Evolutionary conservation across 176 grass and related monocot species (phyloP).

Genomic region (Alloteropsis semialata): DNA sequence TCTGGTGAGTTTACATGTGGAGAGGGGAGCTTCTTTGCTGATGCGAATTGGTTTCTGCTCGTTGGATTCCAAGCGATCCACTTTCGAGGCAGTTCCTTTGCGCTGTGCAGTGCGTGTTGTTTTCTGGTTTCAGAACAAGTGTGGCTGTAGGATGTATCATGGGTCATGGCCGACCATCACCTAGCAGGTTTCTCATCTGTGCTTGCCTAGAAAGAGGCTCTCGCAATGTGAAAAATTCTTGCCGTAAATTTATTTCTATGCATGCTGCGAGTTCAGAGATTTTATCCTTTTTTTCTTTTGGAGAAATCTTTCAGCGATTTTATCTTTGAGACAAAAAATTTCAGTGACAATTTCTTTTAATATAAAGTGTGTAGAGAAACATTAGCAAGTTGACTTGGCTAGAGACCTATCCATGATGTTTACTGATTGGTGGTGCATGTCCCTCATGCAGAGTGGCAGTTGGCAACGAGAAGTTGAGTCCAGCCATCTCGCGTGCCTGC

Average conservation of each 20-base stretch:
- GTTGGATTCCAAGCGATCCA: neutral
- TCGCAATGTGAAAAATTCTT: neutral
- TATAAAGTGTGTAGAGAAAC: too few relatives aligned
- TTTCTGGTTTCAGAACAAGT: neutral
- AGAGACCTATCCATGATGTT: neutral
- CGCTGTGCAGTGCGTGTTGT: neutral
- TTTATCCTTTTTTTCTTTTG: too few relatives aligned
- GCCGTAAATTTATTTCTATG: neutral
- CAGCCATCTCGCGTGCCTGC: slow-evolving; percentile 14
- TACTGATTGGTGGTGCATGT: neutral
- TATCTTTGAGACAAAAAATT: too few relatives aligned
- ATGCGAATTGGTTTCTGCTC: neutral
- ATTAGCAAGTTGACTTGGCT: neutral
- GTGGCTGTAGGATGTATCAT: neutral
- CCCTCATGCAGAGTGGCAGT: neutral
- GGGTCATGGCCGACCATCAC: neutral
- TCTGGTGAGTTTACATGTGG: neutral
- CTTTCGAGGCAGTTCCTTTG: neutral
- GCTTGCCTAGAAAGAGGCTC: neutral
- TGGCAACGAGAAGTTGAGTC: neutral
- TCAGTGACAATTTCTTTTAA: too few relatives aligned
- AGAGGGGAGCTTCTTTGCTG: neutral
- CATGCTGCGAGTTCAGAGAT: too few relatives aligned
- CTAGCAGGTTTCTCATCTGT: neutral
- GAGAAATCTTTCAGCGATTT: too few relatives aligned